These are phyloP conservation scores for Ceratobasidium sp. DNA, from an alignment of 1,284 basidiomycete genomes.

Conservation along the genomic window DNA sequence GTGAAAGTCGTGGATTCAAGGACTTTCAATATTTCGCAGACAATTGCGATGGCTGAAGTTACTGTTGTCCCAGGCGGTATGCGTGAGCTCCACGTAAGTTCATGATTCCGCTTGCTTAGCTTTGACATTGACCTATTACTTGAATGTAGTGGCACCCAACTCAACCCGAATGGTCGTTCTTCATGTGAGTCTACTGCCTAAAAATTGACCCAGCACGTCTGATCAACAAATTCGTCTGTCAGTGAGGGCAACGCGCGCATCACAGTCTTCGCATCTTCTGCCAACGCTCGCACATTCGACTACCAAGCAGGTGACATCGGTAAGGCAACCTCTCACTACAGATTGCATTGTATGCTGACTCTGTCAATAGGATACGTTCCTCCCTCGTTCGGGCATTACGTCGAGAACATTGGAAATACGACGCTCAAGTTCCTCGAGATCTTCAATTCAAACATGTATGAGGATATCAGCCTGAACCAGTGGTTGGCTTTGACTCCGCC, in stretches of 20 bases:
- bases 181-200: constrained; percentile 45
- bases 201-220: neutral
- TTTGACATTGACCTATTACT: constrained; percentile 22
- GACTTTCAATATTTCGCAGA: constrained; percentile 66
- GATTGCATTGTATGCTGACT: constrained; percentile 55
- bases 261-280: neutral
- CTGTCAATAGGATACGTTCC: constrained; percentile 64
- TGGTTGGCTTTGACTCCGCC: constrained; percentile 75
- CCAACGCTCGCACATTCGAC: constrained; percentile 14
- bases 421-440: constrained; percentile 73
- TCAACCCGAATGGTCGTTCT: constrained; percentile 51
- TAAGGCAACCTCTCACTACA: constrained; percentile 52
- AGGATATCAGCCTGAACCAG: constrained; percentile 69
- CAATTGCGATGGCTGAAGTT: constrained; percentile 69
- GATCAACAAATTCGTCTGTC: constrained; percentile 3
- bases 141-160: constrained; percentile 21
- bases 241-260: constrained; percentile 66
- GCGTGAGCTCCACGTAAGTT: constrained; percentile 64
- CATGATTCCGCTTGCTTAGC: neutral
- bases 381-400: constrained; percentile 70
- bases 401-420: constrained; percentile 74
- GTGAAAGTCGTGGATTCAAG: constrained; percentile 72
- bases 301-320: constrained; percentile 61
- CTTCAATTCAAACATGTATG: constrained; percentile 64
- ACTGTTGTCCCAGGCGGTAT: constrained; percentile 7